Conservation (phyloP, 129 eudicot genomes). For the carrot (Daucus carota) region DH1_v3.0 NC_030389.2:30237501-30238000, state of each 20-base stretch:
- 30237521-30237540: conserved; percentile 80
- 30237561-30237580: background rate
- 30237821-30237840: background rate
- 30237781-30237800: background rate
- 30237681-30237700: background rate
- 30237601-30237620: no score
- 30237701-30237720: background rate
- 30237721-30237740: background rate
- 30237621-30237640: no score
- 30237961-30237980: background rate
- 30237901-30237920: background rate
- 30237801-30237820: background rate
- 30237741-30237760: background rate
- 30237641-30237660: background rate
- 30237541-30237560: conserved; percentile 70
- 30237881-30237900: background rate
- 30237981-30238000: conserved; percentile 10
- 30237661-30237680: background rate
- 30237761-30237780: background rate
- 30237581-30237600: background rate
- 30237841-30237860: background rate
- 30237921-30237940: background rate
- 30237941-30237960: background rate
- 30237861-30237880: background rate
- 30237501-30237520: conserved; percentile 26